Conservation (phyloP, 2,329 filamentous ascomycete species). For the Madurella fahalii region DNA sequence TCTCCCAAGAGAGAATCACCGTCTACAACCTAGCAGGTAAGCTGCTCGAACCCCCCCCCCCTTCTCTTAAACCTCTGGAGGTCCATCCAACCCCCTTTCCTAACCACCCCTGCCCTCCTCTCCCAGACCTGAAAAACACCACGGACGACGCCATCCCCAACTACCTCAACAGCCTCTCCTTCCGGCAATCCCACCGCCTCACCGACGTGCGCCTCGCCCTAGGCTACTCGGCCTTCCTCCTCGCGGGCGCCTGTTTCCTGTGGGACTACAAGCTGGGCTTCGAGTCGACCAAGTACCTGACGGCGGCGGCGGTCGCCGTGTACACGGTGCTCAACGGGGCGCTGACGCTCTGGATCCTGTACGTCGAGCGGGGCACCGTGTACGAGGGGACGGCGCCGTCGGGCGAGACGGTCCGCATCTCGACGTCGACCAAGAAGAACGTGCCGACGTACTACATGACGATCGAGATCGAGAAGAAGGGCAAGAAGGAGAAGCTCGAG, state of each 20-base stretch:
- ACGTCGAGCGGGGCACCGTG: slow-evolving; percentile 74
- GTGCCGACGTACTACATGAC: slow-evolving; percentile 73
- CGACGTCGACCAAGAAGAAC: slow-evolving; percentile 71
- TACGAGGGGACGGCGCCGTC: slow-evolving; percentile 68
- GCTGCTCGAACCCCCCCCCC: slow-evolving; percentile 11
- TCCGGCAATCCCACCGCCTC: slow-evolving; percentile 75
- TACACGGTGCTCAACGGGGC: slow-evolving; percentile 77
- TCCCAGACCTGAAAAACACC: slow-evolving; percentile 87
- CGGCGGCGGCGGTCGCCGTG: slow-evolving; percentile 69
- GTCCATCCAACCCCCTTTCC: not conserved
- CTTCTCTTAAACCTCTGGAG: too few relatives aligned
- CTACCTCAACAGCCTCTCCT: slow-evolving; percentile 85
- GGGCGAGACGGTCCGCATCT: slow-evolving; percentile 65
- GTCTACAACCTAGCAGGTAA: slow-evolving; percentile 65
- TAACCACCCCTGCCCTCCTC: not conserved
- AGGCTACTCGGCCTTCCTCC: slow-evolving; percentile 75
- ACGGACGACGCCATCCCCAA: slow-evolving; percentile 91
- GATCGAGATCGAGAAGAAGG: slow-evolving; percentile 49
- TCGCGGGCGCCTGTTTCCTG: slow-evolving; percentile 79
- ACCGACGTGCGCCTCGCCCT: slow-evolving; percentile 78
- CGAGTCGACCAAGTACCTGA: slow-evolving; percentile 78
- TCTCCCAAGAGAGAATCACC: slow-evolving; percentile 53
- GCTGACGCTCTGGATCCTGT: slow-evolving; percentile 80
- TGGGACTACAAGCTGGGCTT: slow-evolving; percentile 92
- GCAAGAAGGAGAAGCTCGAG: slow-evolving; percentile 43